These are phyloP conservation scores for Paramyrothecium roridum DNA, from an alignment of 2,329 filamentous ascomycete species.

Conservation along the genomic window DNA sequence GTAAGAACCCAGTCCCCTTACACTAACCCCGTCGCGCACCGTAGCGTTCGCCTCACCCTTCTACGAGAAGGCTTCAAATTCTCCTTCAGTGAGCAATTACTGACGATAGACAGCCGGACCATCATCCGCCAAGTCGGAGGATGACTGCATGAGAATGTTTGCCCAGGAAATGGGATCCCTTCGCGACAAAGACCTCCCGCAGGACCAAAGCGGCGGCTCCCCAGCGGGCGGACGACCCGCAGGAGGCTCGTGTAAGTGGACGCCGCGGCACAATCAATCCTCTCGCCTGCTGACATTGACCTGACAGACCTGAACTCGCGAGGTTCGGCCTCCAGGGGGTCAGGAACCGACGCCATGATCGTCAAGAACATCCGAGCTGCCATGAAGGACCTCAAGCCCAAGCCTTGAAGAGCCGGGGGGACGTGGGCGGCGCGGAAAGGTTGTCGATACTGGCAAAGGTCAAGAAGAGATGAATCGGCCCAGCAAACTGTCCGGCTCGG, in stretches of 20 bases:
- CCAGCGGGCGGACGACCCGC: neutral
- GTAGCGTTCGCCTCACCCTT: neutral
- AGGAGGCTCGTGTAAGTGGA: neutral
- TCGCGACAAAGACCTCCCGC: conserved; percentile 15
- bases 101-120: neutral
- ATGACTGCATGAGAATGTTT: conserved; percentile 19
- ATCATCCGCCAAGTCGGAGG: conserved; percentile 17
- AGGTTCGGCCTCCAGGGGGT: neutral
- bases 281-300: neutral
- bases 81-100: neutral
- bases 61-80: neutral
- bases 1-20: neutral
- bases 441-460: too few species aligned
- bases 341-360: conserved; percentile 25
- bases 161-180: conserved; percentile 18
- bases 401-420: too few species aligned
- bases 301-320: neutral
- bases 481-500: too few species aligned
- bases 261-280: neutral
- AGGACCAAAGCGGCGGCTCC: conserved; percentile 6
- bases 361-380: conserved; percentile 25
- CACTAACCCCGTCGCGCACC: too few species aligned
- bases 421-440: too few species aligned
- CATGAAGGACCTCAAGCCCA: conserved; percentile 9
- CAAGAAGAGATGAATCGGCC: too few species aligned